Base-by-base conservation (phyloP, 768 basidiomycete species). In the Boletus edulis region DNA sequence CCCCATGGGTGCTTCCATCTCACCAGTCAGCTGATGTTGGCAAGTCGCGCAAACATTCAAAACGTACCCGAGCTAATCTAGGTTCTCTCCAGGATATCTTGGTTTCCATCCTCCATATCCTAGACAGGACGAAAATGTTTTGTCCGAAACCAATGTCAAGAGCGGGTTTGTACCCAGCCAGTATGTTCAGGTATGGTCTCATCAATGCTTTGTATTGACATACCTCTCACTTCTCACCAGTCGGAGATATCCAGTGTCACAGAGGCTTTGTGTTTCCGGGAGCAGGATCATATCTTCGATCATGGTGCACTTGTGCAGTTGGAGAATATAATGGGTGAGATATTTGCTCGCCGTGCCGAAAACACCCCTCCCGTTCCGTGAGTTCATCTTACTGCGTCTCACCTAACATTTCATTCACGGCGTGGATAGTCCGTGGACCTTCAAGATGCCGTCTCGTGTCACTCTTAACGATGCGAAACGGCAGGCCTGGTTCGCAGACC, bases 401-500 rank as follows among this genome's bases (percentile, higher is more conserved):
- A 5, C 11, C 15, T 20, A 7, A 7, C 27, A 22, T 35, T 29
- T 46, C 46, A 20, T 35, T 61, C 35, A 55, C 9, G 29, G 31
- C 14, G 18, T 17, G 52, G 27, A 9, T 49, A 61, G 90, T 14
- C 56, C 80, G 6, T 84, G 84, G 22, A 79, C 85, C 1, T 94
- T 91, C 70, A 87, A 86, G 49, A 82, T 93, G 61, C 91, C 91
- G 0, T 82, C 86, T n/a, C 75, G 91, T 61, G 89, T 91, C 6
- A 93, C 91, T 2, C 73, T 89, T 13, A 91, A 87, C 49, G 89
- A 92, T 60, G 73, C 84, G 7, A 90, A 89, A 67, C 79, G 87
- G n/a, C 81, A 85, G 53, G 77, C 86, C 8, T 94, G 91, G 91
- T 89, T 92, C 64, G 79, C 82, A 9, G 90, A 92, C 63, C 80